Base-by-base conservation (phyloP, 352 stramenopile species). In the Phytophthora rubi region DNA sequence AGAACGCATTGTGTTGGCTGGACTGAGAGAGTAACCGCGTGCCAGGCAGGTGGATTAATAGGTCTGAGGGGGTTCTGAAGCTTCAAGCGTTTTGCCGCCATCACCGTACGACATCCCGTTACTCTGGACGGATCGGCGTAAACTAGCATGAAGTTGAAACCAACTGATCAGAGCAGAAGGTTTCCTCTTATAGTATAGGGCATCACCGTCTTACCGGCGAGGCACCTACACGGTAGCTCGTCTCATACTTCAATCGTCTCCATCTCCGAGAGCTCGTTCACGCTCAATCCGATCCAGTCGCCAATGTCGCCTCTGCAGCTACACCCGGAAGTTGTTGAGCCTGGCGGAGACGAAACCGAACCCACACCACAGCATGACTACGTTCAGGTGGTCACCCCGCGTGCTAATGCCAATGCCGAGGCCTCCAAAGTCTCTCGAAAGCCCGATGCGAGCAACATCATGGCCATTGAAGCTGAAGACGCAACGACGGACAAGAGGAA, bases 151-250 rank as follows among this genome's bases (percentile, higher is more conserved):
- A 35, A 23, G 21, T 42, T 37, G 39, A 62, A 44, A 53, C 23
- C 39, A 53, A 53, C 37, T 53, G 42, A 42, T 37, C 35, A 51
- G 13, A 18, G 23, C 39, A 48, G 57, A 55, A 64, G 12, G 44
- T 64, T 64, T 64, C n/a, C 45, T 62, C 30, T 62, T 64, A 55
- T 64, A 64, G 57, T 45, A 47, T 15, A 9, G 6, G 42, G 35
- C 44, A 62, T 30, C 39, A 51, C 55, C 2, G 26, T 53, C 39
- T 62, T 53, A 53, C 23, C 53, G 32, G 18, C 4, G 9, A 47
- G 18, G 32, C 33, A 59, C 28, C 35, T 30, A 42, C 9, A 5
- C 35, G 13, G 1, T 4, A 42, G 12, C 39, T 33, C 55, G 33
- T 47, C 37, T 62, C 21, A 53, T 13, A 23, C 42, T 49, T n/a